Evolutionary conservation across 495 filamentous ascomycete genomes (phyloP), one percentile per base, ranked within the genome.

Genomic region (Podospora didyma): DNA sequence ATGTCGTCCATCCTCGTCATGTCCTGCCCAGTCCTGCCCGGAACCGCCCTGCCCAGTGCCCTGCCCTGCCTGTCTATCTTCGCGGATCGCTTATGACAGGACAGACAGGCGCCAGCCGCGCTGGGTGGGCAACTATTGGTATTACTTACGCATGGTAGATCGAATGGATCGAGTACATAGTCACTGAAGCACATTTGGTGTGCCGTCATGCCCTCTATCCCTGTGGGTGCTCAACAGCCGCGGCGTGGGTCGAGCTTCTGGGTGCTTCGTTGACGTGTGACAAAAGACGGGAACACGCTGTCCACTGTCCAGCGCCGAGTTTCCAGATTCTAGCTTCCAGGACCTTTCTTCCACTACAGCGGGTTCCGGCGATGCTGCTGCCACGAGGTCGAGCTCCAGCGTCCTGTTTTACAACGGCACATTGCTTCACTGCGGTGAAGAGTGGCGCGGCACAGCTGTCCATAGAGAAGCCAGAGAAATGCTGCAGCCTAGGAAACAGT

Each of bases 401-500:
- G 14, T 53, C 14, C 44, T 54, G 57, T 54, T 54, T 56, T 47
- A 37, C 42, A 53, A 62, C 53, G 64, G 62, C 62, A 56, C 62
- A 56, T 50, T 21, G 7, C 21, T 48, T 56, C 48, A 49, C 46
- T 48, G 57, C 31, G 53, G 56, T 54, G 31, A 21, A 59, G 47
- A 55, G 49, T 49, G 20, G 48, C 44, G 62, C 62, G 65, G 65
- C 65, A 62, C 65, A 68, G 65, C 58, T 59, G 35, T 39, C 53
- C 62, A 58, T 49, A 56, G 41, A 51, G 53, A 53, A 59, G 50
- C 20, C 16, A 31, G 48, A 60, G 50, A 63, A 67, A 66, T 63
- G 63, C 57, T 68, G 65, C 50, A 63, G 65, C 65, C 65, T 68
- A 59, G 50, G 56, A 42, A 41, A 45, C 51, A 34, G 54, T 46